These are phyloP conservation scores for Ganoderma lucidum DNA, from an alignment of 1,284 basidiomycete species.

Conservation along the genomic window DNA sequence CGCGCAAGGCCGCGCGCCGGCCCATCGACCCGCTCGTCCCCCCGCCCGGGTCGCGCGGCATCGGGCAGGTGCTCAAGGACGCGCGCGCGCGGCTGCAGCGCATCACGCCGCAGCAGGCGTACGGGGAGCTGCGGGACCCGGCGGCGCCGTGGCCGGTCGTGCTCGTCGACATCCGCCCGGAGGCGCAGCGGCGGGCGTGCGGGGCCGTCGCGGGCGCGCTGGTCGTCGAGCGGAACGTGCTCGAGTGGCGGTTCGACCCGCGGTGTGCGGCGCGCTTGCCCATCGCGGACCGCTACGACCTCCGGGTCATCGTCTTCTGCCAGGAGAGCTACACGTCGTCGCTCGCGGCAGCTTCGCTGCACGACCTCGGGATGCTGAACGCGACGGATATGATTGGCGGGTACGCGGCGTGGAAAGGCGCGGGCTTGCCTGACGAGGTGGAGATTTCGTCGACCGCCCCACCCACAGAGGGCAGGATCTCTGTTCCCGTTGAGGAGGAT, in stretches of 20 bases:
- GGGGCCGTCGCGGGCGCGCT: conserved; percentile 70
- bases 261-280: conserved; percentile 57
- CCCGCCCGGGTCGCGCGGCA: conserved; percentile 67
- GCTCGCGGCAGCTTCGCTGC: conserved; percentile 71
- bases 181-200: conserved; percentile 57
- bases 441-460: conserved; percentile 28
- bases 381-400: conserved; percentile 81
- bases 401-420: conserved; percentile 72
- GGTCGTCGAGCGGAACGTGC: conserved; percentile 73
- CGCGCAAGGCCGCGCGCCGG: conserved; percentile 62
- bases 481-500: conserved; percentile 17
- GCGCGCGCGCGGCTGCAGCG: conserved; percentile 70
- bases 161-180: conserved; percentile 78
- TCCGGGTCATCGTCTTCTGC: conserved; percentile 74
- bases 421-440: conserved; percentile 59
- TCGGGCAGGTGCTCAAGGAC: conserved; percentile 59
- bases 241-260: conserved; percentile 81
- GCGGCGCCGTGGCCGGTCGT: conserved; percentile 65
- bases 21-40: conserved; percentile 67
- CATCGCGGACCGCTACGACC: conserved; percentile 75
- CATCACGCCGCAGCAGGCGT: conserved; percentile 65
- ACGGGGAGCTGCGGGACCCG: conserved; percentile 61
- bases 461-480: conserved; percentile 24
- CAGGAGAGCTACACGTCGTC: conserved; percentile 75
- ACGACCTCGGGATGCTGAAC: conserved; percentile 71